Conservation (phyloP, 495 filamentous ascomycete genomes). For the Niebla homalea region DNA sequence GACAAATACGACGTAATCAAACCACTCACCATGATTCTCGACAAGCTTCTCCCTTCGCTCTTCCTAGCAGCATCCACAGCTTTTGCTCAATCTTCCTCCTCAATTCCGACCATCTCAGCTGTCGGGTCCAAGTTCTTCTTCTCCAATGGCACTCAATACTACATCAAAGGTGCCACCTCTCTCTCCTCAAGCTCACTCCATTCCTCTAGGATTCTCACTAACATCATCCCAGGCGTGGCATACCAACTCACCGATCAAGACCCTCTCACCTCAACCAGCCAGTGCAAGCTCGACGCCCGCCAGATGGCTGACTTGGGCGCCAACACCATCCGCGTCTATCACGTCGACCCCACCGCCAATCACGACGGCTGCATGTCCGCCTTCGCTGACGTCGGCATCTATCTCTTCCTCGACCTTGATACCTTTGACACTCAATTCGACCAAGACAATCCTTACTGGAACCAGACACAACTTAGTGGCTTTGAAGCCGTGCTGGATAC, state of each 20-base stretch:
- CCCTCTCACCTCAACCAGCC: conserved; percentile 58
- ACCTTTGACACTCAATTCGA: conserved; percentile 69
- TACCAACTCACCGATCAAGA: conserved; percentile 57
- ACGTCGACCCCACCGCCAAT: conserved; percentile 56
- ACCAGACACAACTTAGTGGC: conserved; percentile 47
- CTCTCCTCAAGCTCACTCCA: not conserved
- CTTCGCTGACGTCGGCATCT: conserved; percentile 61
- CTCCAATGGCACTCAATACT: conserved; percentile 64
- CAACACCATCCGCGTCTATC: conserved; percentile 83
- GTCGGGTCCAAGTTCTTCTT: conserved; percentile 81
- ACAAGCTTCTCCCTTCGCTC: not conserved
- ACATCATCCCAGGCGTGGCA: conserved; percentile 44
- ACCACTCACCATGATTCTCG: not conserved
- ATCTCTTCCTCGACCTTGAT: conserved; percentile 71
- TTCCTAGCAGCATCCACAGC: not conserved
- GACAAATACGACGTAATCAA: too few relatives aligned
- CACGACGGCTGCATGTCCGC: conserved; percentile 62
- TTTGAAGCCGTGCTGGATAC: conserved; percentile 64
- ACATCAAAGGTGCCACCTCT: conserved; percentile 53
- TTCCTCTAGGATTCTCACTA: conserved; percentile 7
- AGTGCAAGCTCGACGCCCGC: conserved; percentile 64
- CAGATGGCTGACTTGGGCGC: conserved; percentile 70
- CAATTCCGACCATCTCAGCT: conserved; percentile 44
- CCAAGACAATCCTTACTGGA: conserved; percentile 58
- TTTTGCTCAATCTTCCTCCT: not conserved